phyloP scores from a whole-genome alignment of 768 basidiomycete genomes.

The Rhizopogon rudus region DNA sequence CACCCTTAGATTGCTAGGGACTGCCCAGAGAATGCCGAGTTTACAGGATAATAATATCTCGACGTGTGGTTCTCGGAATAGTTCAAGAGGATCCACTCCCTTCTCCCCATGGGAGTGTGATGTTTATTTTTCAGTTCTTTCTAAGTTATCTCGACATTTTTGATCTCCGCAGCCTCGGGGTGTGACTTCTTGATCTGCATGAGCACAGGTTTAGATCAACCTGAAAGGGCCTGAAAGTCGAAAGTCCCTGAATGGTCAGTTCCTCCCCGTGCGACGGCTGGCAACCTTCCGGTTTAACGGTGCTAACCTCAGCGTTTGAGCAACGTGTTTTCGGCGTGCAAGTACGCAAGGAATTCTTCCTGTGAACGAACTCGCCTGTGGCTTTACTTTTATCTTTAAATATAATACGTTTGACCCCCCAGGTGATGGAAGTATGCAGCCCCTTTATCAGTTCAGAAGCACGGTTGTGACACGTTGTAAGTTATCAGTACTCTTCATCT shows the following conservation, averaged over 20 bases:
- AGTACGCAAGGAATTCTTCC: not conserved
- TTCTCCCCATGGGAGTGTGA: conserved; percentile 13
- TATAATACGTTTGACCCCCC: not conserved
- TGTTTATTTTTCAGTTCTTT: conserved; percentile 12
- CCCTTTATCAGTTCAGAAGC: not conserved
- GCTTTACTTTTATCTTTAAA: not conserved
- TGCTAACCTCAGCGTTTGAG: not conserved
- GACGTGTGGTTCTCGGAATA: not conserved
- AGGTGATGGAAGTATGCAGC: not conserved
- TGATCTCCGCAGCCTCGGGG: conserved; percentile 3
- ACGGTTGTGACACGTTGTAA: not conserved
- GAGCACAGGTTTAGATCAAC: not conserved
- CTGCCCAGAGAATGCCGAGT: conserved; percentile 54
- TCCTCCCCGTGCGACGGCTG: not conserved
- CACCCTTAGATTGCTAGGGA: conserved; percentile 55
- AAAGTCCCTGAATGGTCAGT: not conserved
- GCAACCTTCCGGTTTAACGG: not conserved
- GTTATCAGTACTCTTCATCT: not conserved
- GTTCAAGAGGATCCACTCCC: conserved; percentile 9
- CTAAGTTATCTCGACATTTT: conserved; percentile 5
- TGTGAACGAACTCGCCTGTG: not conserved
- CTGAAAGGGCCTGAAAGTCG: not conserved
- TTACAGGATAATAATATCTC: conserved; percentile 34
- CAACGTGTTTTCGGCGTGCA: not conserved
- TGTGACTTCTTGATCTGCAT: conserved; percentile 1